Percentiles rank a stretch among this genome's conserved stretches.
These are phyloP conservation scores for Dictyostelium purpureum DNA, from an alignment of 78 protist species.

Conservation along the genomic window DNA sequence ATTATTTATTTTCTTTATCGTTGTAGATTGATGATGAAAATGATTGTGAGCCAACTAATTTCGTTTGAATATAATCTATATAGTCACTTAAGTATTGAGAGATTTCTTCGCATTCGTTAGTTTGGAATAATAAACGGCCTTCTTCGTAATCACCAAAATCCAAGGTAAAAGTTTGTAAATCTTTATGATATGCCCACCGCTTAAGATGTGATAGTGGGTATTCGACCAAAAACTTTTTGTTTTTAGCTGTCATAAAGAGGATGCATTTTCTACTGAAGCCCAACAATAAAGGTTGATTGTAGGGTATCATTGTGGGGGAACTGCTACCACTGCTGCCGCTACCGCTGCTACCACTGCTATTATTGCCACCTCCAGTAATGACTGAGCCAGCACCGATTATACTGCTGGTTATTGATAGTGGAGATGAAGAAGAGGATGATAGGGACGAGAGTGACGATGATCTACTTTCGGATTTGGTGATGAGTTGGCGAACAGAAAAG, in stretches of 20 bases:
- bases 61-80: slow-evolving; percentile 77
- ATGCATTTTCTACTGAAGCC: slow-evolving; percentile 80
- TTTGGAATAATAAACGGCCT: slow-evolving; percentile 63
- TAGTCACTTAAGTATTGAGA: slow-evolving; percentile 73
- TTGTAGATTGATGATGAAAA: slow-evolving; percentile 17
- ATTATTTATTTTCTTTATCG: neutral
- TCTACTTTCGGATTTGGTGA: neutral
- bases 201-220: slow-evolving; percentile 65
- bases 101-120: slow-evolving; percentile 54
- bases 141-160: slow-evolving; percentile 79
- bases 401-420: no score
- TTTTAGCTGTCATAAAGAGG: slow-evolving; percentile 60
- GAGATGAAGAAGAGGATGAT: no score
- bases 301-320: slow-evolving; percentile 5
- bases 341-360: neutral
- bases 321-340: neutral
- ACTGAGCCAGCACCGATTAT: neutral
- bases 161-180: slow-evolving; percentile 18
- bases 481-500: slow-evolving; percentile 72
- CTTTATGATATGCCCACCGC: slow-evolving; percentile 57
- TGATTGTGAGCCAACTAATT: slow-evolving; percentile 67
- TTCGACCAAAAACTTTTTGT: slow-evolving; percentile 49
- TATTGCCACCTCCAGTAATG: neutral
- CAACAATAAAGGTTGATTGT: slow-evolving; percentile 50
- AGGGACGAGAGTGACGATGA: no score